These are phyloP conservation scores for Aureobasidium melanogenum DNA, from an alignment of 2,329 filamentous ascomycete species.

Conservation along the genomic window DNA sequence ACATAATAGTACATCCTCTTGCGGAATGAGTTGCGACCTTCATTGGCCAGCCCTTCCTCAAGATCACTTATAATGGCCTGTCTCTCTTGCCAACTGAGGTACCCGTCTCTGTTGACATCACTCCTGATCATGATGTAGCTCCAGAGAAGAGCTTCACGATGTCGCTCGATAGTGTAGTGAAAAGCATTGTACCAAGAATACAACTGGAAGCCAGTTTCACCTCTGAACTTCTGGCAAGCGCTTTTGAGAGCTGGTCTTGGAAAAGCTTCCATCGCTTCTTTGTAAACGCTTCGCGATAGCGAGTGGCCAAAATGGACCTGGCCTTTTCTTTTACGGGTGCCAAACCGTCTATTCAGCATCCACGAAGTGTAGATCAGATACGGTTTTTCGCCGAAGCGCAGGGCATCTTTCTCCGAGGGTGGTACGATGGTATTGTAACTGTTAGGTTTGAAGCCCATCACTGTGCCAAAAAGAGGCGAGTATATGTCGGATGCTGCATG, in stretches of 20 bases:
- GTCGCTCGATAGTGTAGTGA: constrained; percentile 38
- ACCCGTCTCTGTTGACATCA: constrained; percentile 31
- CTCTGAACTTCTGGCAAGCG: constrained; percentile 34
- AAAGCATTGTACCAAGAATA: constrained; percentile 37
- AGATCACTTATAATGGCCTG: constrained; percentile 30
- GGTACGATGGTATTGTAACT: constrained; percentile 31
- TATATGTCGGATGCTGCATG: constrained; percentile 37
- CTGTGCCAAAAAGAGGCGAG: constrained; percentile 35
- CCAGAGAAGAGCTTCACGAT: constrained; percentile 36
- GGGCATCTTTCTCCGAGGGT: constrained; percentile 26
- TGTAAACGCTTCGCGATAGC: constrained; percentile 30
- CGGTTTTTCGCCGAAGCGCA: constrained; percentile 36
- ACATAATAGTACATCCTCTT: constrained; percentile 34
- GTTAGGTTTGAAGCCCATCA: constrained; percentile 36
- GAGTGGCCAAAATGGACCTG: constrained; percentile 38
- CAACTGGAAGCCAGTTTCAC: constrained; percentile 35
- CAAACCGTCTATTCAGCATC: constrained; percentile 37
- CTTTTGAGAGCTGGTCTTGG: constrained; percentile 32
- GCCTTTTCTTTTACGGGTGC: constrained; percentile 35
- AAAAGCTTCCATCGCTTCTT: constrained; percentile 35
- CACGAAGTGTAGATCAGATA: constrained; percentile 38
- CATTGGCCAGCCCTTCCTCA: constrained; percentile 28
- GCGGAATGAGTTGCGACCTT: constrained; percentile 24
- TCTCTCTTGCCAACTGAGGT: constrained; percentile 33
- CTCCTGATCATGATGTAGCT: constrained; percentile 34